Base-by-base conservation (phyloP, 2,329 filamentous ascomycete species). In the Chaetomiaceae sp. region DNA sequence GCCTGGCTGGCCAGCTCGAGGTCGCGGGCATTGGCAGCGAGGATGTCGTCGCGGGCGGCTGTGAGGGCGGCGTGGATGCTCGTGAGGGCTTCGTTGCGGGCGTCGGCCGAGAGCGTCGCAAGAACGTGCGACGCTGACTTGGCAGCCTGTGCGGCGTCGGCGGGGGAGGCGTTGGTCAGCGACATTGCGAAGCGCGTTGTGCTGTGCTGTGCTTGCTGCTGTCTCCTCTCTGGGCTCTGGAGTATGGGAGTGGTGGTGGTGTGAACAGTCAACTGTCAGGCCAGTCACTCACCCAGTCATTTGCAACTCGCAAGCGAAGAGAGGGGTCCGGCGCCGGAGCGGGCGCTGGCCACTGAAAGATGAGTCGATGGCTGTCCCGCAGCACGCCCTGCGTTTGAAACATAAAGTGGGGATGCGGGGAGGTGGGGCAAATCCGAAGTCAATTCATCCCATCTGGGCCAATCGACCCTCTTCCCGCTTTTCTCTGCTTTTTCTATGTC, bases 21-120 rank as follows among this genome's bases (percentile, higher is more conserved):
- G 67, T 99, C 93, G 55, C 78, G 79, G 23, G 84, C 84, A 72
- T 99, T 99, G 55, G 93, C 93, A 37, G 84, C 82, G 44, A 99
- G 78, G 58, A 99, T 95, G 13, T 81, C 75, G 52, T 87, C 79
- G 67, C 83, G 87, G 44, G 85, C 80, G 7, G 75, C 74, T 10
- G 76, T 67, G 48, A 99, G 80, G n/a, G 85, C 89, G 58, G 78
- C 71, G 70, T 97, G 85, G 55, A 99, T 89, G 23, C 85, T 81
- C 42, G 86, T 87, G 56, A 99, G 76, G 42, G 93, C 92, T 51
- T 85, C 81, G 72, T 97, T 96, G 64, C 93, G 86, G 20, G 85
- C 85, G 35, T 77, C 71, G 34, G 82, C 81, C 3, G 89, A 79
- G 43, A 97, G 82, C 2, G 88, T 87, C 43, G 90, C 89, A 39